phyloP scores from a whole-genome alignment of 139 green algal species.

The Volvox reticuliferus region DNA sequence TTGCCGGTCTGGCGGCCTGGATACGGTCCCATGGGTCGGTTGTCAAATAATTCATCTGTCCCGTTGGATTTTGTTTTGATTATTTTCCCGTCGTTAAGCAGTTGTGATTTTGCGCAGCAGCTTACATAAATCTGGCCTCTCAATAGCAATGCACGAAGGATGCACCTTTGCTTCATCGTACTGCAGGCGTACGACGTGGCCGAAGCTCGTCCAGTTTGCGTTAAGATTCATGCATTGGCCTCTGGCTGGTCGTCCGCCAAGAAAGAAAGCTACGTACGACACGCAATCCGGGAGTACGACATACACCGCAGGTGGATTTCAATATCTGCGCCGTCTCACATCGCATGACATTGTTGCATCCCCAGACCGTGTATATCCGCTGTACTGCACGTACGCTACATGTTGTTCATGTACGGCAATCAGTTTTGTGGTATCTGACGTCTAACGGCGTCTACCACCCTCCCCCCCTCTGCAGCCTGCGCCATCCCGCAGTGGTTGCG shows the following conservation, averaged over 20 bases:
- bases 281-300: constrained; percentile 92
- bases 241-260: constrained; percentile 81
- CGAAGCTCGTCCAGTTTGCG: constrained; percentile 55
- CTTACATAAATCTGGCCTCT: no score
- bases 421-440: no score
- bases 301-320: constrained; percentile 74
- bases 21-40: no score
- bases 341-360: no score
- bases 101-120: no score
- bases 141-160: neutral
- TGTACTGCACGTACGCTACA: no score
- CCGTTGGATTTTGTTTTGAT: no score
- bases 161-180: neutral
- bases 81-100: no score
- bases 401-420: no score
- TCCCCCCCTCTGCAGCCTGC: constrained; percentile 53
- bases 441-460: neutral
- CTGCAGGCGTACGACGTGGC: constrained; percentile 80
- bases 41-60: no score
- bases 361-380: no score
- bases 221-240: constrained; percentile 93
- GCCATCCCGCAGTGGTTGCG: constrained; percentile 81
- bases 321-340: neutral
- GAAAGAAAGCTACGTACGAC: constrained; percentile 92
- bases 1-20: no score